Conservation (phyloP, 371 early-diverging fungal genomes). For the Cokeromyces recurvatus region DNA sequence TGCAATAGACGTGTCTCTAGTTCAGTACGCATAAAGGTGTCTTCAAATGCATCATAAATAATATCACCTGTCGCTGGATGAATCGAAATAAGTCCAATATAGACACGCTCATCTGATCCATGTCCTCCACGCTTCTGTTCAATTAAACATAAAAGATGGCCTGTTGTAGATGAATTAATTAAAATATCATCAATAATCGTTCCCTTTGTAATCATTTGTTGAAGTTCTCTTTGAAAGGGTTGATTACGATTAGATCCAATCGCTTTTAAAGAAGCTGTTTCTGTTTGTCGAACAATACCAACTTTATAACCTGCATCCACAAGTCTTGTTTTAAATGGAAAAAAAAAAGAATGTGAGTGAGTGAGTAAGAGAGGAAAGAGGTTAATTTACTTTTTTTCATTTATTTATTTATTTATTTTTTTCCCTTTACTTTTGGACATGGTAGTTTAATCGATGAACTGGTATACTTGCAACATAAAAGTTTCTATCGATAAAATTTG, state of each 20-base stretch:
- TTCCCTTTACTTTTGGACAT: conserved; percentile 59
- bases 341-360: no score
- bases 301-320: conserved; percentile 82
- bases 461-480: conserved; percentile 83
- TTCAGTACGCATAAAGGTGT: conserved; percentile 63
- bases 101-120: conserved; percentile 43
- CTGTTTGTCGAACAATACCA: conserved; percentile 81
- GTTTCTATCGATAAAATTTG: conserved; percentile 70
- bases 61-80: conserved; percentile 73
- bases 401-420: no score
- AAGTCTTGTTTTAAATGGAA: conserved; percentile 46
- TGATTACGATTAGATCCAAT: conserved; percentile 65
- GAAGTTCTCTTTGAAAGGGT: conserved; percentile 72
- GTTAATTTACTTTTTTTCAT: no score
- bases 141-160: conserved; percentile 55
- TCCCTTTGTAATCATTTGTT: conserved; percentile 73
- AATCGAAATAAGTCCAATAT: conserved; percentile 56
- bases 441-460: conserved; percentile 68
- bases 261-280: conserved; percentile 84
- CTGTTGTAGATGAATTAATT: conserved; percentile 14
- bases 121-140: conserved; percentile 52
- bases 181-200: conserved; percentile 77
- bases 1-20: conserved; percentile 78
- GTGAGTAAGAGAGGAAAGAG: no score
- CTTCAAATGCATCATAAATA: conserved; percentile 71